Conservation (phyloP, 1,139 yeast species). For the Scheffersomyces lignicola region DNA sequence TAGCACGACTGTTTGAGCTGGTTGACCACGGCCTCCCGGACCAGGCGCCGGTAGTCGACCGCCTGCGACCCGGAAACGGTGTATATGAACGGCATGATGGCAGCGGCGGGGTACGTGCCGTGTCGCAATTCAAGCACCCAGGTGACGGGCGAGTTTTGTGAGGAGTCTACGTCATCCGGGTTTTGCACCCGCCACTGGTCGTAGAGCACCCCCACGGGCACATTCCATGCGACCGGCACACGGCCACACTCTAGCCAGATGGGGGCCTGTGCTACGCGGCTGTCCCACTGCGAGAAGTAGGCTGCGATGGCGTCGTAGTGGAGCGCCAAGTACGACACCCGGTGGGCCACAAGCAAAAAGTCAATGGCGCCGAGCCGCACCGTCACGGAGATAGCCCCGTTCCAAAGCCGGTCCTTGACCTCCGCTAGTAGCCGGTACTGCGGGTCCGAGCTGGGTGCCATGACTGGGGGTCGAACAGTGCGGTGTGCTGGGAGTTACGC, state of each 20-base stretch:
- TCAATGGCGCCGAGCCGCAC: slow-evolving; percentile 21
- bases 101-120: slow-evolving; percentile 48
- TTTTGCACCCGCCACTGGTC: slow-evolving; percentile 31
- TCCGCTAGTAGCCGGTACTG: slow-evolving; percentile 11
- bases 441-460: too few species aligned
- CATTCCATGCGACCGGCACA: slow-evolving; percentile 72
- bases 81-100: slow-evolving; percentile 49
- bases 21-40: slow-evolving; percentile 65
- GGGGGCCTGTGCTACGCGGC: slow-evolving; percentile 28
- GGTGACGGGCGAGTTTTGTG: slow-evolving; percentile 5
- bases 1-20: slow-evolving; percentile 79
- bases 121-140: slow-evolving; percentile 55
- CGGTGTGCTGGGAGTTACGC: too few species aligned
- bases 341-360: slow-evolving; percentile 23
- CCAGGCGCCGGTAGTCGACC: slow-evolving; percentile 23
- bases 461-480: too few species aligned
- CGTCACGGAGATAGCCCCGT: slow-evolving; percentile 52
- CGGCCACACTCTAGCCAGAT: slow-evolving; percentile 70
- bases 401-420: slow-evolving; percentile 49
- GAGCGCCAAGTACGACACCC: slow-evolving; percentile 63
- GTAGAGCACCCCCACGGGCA: slow-evolving; percentile 72
- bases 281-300: slow-evolving; percentile 44
- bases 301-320: slow-evolving; percentile 39
- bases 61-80: too few species aligned
- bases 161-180: background rate